Percentiles rank a stretch among this genome's conserved stretches.
phyloP scores from a whole-genome alignment of 2,329 filamentous ascomycete species.

The Sporothrix humicola region DNA sequence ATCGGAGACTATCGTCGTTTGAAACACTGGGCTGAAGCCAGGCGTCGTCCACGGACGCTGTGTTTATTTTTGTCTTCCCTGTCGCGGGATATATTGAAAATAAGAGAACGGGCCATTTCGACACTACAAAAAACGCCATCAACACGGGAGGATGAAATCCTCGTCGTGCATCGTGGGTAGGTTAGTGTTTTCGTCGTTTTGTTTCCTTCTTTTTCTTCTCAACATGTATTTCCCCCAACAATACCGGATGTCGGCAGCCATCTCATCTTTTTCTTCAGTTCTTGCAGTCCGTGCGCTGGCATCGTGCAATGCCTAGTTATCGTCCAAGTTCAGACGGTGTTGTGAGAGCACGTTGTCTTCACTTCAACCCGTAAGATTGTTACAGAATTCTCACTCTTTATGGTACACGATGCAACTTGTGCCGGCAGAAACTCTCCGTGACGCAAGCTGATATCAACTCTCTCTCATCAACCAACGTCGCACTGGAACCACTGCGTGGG shows the following conservation, averaged over 20 bases:
- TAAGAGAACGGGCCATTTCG: too few species aligned
- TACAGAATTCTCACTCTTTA: too few species aligned
- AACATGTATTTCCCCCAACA: background rate
- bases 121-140: background rate
- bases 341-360: background rate
- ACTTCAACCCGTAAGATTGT: background rate
- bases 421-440: background rate
- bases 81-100: background rate
- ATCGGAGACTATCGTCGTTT: background rate
- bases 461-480: background rate
- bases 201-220: background rate
- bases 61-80: conserved; percentile 27
- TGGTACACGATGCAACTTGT: background rate
- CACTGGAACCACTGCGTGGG: background rate
- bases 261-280: background rate
- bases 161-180: background rate
- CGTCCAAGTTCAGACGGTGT: background rate
- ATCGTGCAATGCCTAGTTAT: background rate
- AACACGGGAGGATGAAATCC: background rate
- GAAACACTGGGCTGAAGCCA: conserved; percentile 23
- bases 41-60: background rate
- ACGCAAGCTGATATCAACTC: too few species aligned
- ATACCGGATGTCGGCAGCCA: background rate
- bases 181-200: background rate
- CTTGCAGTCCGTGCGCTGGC: background rate